Evolutionary conservation across 2,329 filamentous ascomycete species (phyloP), one percentile per base, ranked within the genome.

Genomic region (Rutstroemia sp.): DNA sequence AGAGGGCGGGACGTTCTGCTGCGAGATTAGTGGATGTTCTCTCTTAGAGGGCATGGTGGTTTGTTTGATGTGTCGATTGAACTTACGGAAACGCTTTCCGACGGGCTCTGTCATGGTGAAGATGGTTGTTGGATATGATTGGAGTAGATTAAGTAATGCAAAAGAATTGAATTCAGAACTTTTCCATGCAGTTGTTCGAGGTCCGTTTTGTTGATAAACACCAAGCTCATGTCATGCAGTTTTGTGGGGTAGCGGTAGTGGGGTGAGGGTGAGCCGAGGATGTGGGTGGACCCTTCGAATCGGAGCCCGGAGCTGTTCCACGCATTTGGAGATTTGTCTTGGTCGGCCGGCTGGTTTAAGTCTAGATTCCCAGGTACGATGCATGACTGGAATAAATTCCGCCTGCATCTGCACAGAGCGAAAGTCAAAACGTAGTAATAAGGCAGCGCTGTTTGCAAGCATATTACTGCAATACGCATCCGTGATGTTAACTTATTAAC

Each of bases 1-100:
- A 65, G 34, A 65, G 54, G 21, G 60, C 63, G 25, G 63, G 63
- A 41, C 59, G 58, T 8, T 53, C 62, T 64, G 44, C 58, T 6
- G 48, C 25, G 44, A 21, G 16, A n/a, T 18, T 9, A 42, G 21
- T 16, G 4, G 25, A 4, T 21, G 16, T 9, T 27, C 23, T 23
- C 23, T 8, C 18, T 3, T 38, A 4, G 23, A 14, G 4, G 7
- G 9, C n/a, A 21, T 39, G 6, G 21, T 41, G 16, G 30, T 16
- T 27, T 10, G 23, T 25, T 44, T 9, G 23, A 12, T 23, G 23
- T 9, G 23, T 9, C 18, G 5, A 5, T 4, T 2, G 2, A 18
- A 49, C 52, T 49, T 49, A 56, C 54, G 21, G 14, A 57, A 21
- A 8, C 54, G 49, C 14, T 39, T 57, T 53, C 27, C 46, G 30